Evolutionary conservation across 1,139 yeast genomes (phyloP).

Genomic region (Yamadazyma aaseri): DNA sequence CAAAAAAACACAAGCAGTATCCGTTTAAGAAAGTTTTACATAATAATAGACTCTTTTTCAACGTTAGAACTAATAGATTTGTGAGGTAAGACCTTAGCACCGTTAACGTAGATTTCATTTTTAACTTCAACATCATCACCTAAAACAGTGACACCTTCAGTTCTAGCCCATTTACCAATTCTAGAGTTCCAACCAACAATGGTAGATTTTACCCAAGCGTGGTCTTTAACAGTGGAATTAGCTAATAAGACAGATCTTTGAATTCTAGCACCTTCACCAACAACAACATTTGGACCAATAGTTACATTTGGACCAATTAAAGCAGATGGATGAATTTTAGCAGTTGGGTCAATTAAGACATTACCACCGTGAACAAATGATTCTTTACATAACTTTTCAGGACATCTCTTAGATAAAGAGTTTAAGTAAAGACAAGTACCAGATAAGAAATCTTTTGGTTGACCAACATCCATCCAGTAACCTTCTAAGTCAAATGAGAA

Average conservation of each 20-base stretch:
- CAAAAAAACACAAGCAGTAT: constrained; percentile 2
- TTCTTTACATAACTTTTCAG: constrained; percentile 67
- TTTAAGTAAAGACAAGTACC: constrained; percentile 93
- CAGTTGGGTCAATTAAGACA: constrained; percentile 92
- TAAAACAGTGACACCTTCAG: constrained; percentile 95
- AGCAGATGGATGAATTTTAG: constrained; percentile 88
- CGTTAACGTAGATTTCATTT: constrained; percentile 98
- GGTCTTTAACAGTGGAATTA: constrained; percentile 91
- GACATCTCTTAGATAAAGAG: constrained; percentile 77
- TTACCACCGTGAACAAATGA: constrained; percentile 79
- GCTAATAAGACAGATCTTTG: constrained; percentile 91
- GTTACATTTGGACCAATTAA: constrained; percentile 98
- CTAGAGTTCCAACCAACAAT: constrained; percentile 99
- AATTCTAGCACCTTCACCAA: constrained; percentile 99
- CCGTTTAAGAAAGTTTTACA: constrained; percentile 45
- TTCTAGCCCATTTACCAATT: constrained; percentile 98
- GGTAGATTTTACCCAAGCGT: constrained; percentile 96
- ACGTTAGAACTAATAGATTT: constrained; percentile 95
- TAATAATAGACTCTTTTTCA: constrained; percentile 96
- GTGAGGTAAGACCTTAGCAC: constrained; percentile 99
- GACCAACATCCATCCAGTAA: constrained; percentile 99
- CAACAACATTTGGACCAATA: constrained; percentile 93
- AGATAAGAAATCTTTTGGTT: constrained; percentile 98
- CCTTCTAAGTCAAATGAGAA: constrained; percentile 98
- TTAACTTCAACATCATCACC: constrained; percentile 99